A percentile compares a stretch with the other conserved stretches of the same genome.
Evolutionary conservation across 257 asterid genomes (phyloP).

Genomic region (Rehmannia glutinosa): DNA sequence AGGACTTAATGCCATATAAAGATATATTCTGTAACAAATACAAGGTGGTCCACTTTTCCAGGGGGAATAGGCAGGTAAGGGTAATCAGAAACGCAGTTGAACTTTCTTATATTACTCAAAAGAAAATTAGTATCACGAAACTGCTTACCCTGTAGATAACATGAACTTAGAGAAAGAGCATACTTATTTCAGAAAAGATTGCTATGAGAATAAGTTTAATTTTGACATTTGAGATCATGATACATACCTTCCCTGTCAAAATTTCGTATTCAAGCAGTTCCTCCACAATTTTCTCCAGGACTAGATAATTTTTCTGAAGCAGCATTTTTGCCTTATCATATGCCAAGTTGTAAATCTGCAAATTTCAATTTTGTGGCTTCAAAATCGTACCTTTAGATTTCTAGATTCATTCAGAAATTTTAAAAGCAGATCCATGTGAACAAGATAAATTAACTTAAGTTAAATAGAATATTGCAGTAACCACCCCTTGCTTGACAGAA

Average conservation of each 20-base stretch:
- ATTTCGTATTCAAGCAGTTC: slow-evolving; percentile 80
- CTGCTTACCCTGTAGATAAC: not conserved
- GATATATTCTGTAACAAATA: not conserved
- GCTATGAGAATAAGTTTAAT: not conserved
- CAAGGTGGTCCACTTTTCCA: too few relatives aligned
- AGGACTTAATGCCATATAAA: too few relatives aligned
- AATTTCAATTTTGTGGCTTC: slow-evolving; percentile 9
- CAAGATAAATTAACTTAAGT: not conserved
- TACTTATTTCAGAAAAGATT: not conserved
- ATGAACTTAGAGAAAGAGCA: not conserved
- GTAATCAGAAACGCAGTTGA: not conserved
- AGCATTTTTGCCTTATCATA: slow-evolving; percentile 73
- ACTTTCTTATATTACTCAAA: not conserved
- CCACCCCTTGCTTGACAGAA: not conserved
- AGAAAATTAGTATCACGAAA: not conserved
- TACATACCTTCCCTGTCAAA: slow-evolving; percentile 78
- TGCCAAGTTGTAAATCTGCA: slow-evolving; percentile 79
- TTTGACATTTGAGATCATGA: not conserved
- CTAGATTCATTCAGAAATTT: not conserved
- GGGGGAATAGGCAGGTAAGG: too few relatives aligned
- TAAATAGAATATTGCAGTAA: not conserved
- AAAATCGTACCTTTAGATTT: slow-evolving; percentile 3
- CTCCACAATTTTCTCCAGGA: slow-evolving; percentile 81
- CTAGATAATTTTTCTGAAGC: slow-evolving; percentile 59
- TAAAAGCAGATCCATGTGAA: slow-evolving; percentile 2